Base-by-base conservation (phyloP, 768 basidiomycete genomes). In the Sistotremastrum suecicum region DNA sequence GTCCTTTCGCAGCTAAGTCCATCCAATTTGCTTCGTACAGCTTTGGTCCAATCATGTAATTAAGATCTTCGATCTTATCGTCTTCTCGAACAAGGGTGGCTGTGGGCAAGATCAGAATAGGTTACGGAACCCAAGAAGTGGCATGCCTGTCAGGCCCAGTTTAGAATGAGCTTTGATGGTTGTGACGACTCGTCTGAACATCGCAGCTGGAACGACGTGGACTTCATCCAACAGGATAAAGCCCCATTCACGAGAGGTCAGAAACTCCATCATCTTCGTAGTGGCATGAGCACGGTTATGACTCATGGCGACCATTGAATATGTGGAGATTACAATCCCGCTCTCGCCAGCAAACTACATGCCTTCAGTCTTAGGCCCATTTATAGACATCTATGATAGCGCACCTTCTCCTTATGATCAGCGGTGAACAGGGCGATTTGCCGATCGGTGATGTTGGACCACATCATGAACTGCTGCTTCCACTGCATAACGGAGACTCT, bases 11-110 rank as follows among this genome's bases (percentile, higher is more conserved):
- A 44, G 95, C 95, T 54, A 99, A 78, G 63, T 99, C 95, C 94
- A 99, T 98, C 95, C 95, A 99, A 60, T 99, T 99, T 4, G 95
- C 95, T 65, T 99, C 95, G 59, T 99, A 99, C 32, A 99, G 73
- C 64, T 99, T 99, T 7, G 95, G 95, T 5, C 95, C 95, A 61
- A 99, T 98, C 81, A 98, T 87, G 58, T 98, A 99, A 59, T 98
- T 98, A 47, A 99, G 69, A 64, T 99, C 95, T 10, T 84, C 83
- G 57, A 99, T 98, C 67, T 97, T 97, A 62, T 99, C 95, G 58
- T 99, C 95, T 64, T 99, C 95, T 48, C 95, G 84, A 29, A 99
- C 95, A 37, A 99, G 80, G 3, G 95, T 99, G 3, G 95, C 95
- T 94, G 57, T 9, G 42, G 42, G 39, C 42, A 42, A 28, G 35